Evolutionary conservation across 2,329 filamentous ascomycete species (phyloP).

Genomic region (Lachnellula occidentalis): DNA sequence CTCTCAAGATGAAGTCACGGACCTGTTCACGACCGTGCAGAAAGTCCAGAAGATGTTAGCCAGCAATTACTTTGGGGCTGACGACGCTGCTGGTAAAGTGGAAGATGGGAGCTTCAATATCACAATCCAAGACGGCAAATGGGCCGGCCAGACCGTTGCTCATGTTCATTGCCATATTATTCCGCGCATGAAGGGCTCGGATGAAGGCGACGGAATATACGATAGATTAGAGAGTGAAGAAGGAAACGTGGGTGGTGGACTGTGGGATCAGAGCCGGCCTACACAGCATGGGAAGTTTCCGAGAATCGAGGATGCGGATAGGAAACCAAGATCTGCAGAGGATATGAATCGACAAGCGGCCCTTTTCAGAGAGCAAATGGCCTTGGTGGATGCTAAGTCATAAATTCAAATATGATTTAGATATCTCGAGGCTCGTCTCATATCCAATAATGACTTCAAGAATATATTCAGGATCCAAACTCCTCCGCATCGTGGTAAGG

Average conservation of each 20-base stretch:
- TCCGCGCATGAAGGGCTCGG: conserved; percentile 55
- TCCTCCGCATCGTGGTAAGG: no score
- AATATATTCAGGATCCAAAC: no score
- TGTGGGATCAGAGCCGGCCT: conserved; percentile 53
- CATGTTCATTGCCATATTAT: conserved; percentile 94
- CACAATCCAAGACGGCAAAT: conserved; percentile 86
- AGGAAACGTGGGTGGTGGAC: conserved; percentile 70
- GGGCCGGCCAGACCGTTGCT: conserved; percentile 87
- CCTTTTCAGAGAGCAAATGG: conserved; percentile 27
- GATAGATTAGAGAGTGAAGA: conserved; percentile 76
- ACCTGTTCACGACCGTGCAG: conserved; percentile 85
- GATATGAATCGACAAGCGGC: conserved; percentile 79
- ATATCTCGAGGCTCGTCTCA: no score
- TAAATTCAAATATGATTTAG: neutral
- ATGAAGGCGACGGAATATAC: conserved; percentile 70
- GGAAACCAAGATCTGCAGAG: conserved; percentile 60
- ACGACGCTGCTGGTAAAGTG: conserved; percentile 34
- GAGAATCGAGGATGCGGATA: conserved; percentile 63
- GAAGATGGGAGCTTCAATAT: conserved; percentile 78
- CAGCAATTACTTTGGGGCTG: conserved; percentile 48
- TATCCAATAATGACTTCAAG: no score
- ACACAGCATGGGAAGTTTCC: conserved; percentile 55
- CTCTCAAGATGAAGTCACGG: conserved; percentile 39
- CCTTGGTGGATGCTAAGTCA: conserved; percentile 2
- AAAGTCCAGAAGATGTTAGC: conserved; percentile 72